phyloP scores from a whole-genome alignment of 805 yeast species.

The Metschnikowia koreensis region DNA sequence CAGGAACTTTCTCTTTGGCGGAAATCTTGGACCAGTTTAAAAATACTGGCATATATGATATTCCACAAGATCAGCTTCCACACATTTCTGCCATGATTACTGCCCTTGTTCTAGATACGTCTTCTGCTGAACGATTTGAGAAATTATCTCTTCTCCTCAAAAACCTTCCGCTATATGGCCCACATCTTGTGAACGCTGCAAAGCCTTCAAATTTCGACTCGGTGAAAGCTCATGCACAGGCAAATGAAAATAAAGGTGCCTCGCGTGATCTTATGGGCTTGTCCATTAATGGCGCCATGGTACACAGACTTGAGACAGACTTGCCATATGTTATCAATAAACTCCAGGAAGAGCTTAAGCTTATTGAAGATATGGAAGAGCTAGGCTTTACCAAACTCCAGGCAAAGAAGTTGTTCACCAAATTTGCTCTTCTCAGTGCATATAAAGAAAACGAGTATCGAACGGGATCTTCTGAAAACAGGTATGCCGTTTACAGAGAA shows the following conservation, averaged over 20 bases:
- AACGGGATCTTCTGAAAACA: constrained; percentile 34
- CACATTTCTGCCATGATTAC: constrained; percentile 11
- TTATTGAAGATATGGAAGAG: constrained; percentile 23
- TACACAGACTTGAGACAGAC: constrained; percentile 46
- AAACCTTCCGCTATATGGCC: constrained; percentile 16
- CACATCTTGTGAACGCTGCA: constrained; percentile 5
- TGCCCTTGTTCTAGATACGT: constrained; percentile 8
- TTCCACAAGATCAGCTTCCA: constrained; percentile 2
- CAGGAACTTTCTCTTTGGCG: background rate
- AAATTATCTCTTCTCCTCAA: constrained; percentile 6
- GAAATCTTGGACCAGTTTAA: background rate
- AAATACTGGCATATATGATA: constrained; percentile 3
- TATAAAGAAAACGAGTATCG: constrained; percentile 37
- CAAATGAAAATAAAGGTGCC: constrained; percentile 38
- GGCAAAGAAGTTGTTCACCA: constrained; percentile 32
- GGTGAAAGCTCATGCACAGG: constrained; percentile 21
- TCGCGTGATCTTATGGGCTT: constrained; percentile 47
- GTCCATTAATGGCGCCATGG: constrained; percentile 67
- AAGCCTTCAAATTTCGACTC: constrained; percentile 1
- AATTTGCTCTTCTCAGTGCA: constrained; percentile 41
- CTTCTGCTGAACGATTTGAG: background rate
- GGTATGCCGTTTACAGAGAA: constrained; percentile 33
- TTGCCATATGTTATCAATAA: constrained; percentile 44
- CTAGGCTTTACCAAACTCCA: constrained; percentile 34
- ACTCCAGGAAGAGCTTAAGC: constrained; percentile 24